Evolutionary conservation across 371 early-diverging fungal genomes (phyloP).

Genomic region (Mortierella sp.): DNA sequence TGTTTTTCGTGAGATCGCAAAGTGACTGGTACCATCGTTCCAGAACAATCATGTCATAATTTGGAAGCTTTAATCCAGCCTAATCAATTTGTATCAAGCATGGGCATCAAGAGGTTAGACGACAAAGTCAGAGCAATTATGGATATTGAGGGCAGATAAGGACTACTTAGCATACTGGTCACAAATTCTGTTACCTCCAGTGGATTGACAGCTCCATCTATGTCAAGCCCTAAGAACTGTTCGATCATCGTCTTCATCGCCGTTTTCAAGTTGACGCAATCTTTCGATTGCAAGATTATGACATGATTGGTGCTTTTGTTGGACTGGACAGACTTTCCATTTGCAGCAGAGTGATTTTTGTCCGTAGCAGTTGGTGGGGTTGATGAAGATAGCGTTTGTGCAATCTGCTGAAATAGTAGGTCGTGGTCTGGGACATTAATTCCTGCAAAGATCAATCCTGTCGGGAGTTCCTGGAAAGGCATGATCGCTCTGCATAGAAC

Average conservation of each 20-base stretch:
- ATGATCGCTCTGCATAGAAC: constrained; percentile 41
- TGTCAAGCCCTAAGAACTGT: constrained; percentile 61
- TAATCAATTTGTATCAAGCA: background rate
- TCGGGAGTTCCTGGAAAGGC: constrained; percentile 74
- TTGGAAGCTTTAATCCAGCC: constrained; percentile 52
- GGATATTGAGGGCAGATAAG: too few relatives aligned
- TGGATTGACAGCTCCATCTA: constrained; percentile 37
- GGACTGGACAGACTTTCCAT: background rate
- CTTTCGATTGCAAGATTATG: constrained; percentile 74
- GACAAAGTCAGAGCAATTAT: too few relatives aligned
- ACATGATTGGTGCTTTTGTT: constrained; percentile 60
- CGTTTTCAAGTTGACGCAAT: constrained; percentile 67
- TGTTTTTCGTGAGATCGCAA: background rate
- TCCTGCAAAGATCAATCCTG: constrained; percentile 76
- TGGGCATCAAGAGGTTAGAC: background rate
- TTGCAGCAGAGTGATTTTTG: background rate
- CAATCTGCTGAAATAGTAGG: constrained; percentile 47
- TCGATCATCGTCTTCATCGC: constrained; percentile 74
- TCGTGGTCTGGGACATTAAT: constrained; percentile 63
- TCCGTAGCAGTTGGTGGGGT: constrained; percentile 15
- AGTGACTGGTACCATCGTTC: constrained; percentile 74
- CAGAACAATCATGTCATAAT: constrained; percentile 74
- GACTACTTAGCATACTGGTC: background rate
- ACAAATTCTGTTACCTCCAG: constrained; percentile 38
- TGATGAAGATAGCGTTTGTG: constrained; percentile 27